Base-by-base conservation (phyloP, 768 basidiomycete genomes). In the Termitomyces titanicus region DNA sequence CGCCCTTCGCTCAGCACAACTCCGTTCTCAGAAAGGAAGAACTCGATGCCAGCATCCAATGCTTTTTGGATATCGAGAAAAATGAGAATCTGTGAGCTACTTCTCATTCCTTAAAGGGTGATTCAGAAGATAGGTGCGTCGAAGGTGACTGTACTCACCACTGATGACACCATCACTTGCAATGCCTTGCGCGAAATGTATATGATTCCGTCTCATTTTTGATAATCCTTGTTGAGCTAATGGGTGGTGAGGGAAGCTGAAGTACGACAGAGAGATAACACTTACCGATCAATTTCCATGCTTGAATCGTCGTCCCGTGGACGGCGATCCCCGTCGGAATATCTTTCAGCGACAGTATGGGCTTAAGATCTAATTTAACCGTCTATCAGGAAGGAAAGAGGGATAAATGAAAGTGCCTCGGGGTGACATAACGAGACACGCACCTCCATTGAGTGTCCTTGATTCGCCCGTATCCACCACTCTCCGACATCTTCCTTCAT, bases 401-500 rank as follows among this genome's bases (percentile, higher is more conserved):
- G 22, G 12, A 12, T 27, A 27, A 20, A 29, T 27, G 1, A 15
- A 20, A 38, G 33, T 25, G 12, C 13, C 20, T 8, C 20, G 31
- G 45, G 5, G 20, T 15, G 5, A 40, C 5, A 37, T 10, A 17
- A 49, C 12, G 24, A 49, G 22, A 37, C 39, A 58, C 75, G 24
- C 56, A 86, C 93, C 78, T 86, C 81, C 44, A 96, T 74, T 0
- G 92, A 89, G 71, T 95, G 94, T 0, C 94, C 94, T 69, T 95
- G 94, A 62, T 91, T 93, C 8, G 94, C 94, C 34, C 88, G 79
- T 61, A 95, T 92, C 86, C 87, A 91, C 89, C 90, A 90, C n/a
- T 76, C 66, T 9, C 77, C 72, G 20, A 75, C 69, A 60, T 92
- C 88, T 34, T 74, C 67, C 11, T 82, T 47, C 55, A 88, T 72